Conservation (phyloP, 352 stramenopile genomes). For the Aphanomyces stellatus region DNA sequence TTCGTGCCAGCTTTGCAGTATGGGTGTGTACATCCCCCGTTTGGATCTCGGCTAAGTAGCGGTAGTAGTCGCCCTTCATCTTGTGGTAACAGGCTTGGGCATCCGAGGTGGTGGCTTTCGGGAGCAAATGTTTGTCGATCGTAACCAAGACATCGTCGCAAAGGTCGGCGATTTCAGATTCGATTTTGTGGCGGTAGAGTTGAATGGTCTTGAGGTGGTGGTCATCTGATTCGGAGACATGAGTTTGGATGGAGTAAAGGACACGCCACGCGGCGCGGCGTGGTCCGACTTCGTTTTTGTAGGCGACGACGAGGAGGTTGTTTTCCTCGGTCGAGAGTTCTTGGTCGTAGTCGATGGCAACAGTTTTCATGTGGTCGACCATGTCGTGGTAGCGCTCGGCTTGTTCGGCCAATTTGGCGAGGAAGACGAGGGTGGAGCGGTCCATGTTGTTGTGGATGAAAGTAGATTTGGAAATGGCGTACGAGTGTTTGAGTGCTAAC, state of each 20-base stretch:
- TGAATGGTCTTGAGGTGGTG: background rate
- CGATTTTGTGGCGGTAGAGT: constrained; percentile 26
- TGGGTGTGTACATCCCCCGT: background rate
- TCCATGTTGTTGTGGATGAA: background rate
- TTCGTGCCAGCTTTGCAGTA: constrained; percentile 9
- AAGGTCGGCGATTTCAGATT: constrained; percentile 22
- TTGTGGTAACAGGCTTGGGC: constrained; percentile 23
- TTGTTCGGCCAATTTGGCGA: constrained; percentile 22
- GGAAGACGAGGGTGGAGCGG: constrained; percentile 17
- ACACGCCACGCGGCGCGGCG: constrained; percentile 26
- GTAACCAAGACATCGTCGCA: constrained; percentile 23
- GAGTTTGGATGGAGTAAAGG: constrained; percentile 24
- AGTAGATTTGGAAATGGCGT: no score
- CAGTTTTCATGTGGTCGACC: constrained; percentile 24
- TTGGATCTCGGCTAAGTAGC: constrained; percentile 21
- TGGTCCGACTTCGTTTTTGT: constrained; percentile 29
- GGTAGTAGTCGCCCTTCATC: constrained; percentile 24
- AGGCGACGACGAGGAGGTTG: constrained; percentile 29
- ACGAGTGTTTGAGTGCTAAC: no score
- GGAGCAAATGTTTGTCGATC: constrained; percentile 13
- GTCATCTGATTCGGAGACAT: background rate
- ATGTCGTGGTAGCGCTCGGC: constrained; percentile 27
- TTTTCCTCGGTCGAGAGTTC: constrained; percentile 29
- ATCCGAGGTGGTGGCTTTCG: constrained; percentile 8
- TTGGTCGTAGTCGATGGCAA: constrained; percentile 21